Conservation (phyloP, 23 red algal species). For the Agarophyton chilense region DNA sequence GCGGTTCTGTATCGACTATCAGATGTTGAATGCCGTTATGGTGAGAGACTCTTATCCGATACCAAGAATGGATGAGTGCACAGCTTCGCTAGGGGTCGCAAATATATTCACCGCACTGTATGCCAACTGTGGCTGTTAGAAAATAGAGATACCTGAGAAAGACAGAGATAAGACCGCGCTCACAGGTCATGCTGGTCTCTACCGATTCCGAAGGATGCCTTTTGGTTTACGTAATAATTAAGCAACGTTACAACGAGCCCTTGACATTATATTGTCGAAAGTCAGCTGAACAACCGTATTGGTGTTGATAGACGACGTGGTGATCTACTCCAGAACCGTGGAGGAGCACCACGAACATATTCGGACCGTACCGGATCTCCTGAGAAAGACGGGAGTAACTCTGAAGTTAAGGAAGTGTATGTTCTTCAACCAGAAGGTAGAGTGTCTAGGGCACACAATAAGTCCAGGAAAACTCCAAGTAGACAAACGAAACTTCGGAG, state of each 20-base stretch:
- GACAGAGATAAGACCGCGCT: constrained; percentile 27
- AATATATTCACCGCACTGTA: constrained; percentile 1
- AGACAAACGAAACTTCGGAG: too few relatives aligned
- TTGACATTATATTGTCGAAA: constrained; percentile 16
- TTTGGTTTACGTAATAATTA: constrained; percentile 3
- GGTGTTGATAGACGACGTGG: constrained; percentile 13
- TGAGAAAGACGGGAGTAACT: too few relatives aligned
- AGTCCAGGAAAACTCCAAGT: too few relatives aligned
- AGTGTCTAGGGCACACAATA: too few relatives aligned
- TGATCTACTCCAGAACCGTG: constrained; percentile 2
- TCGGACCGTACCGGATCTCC: too few relatives aligned
- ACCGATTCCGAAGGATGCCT: constrained; percentile 3
- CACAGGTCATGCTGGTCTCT: neutral
- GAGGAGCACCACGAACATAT: constrained; percentile 21
- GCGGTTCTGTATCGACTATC: constrained; percentile 47
- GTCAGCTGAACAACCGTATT: neutral
- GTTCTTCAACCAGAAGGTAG: too few relatives aligned
- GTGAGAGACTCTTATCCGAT: constrained; percentile 30
- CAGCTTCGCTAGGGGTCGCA: constrained; percentile 11
- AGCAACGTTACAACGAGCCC: constrained; percentile 42
- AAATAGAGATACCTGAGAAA: neutral
- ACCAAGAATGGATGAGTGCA: constrained; percentile 37
- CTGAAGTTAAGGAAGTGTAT: too few relatives aligned
- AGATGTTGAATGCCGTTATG: constrained; percentile 2
- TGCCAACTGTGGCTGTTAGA: constrained; percentile 5